Evolutionary conservation across 2,329 filamentous ascomycete genomes (phyloP).

Genomic region (Pseudophaeomoniella oleicola): DNA sequence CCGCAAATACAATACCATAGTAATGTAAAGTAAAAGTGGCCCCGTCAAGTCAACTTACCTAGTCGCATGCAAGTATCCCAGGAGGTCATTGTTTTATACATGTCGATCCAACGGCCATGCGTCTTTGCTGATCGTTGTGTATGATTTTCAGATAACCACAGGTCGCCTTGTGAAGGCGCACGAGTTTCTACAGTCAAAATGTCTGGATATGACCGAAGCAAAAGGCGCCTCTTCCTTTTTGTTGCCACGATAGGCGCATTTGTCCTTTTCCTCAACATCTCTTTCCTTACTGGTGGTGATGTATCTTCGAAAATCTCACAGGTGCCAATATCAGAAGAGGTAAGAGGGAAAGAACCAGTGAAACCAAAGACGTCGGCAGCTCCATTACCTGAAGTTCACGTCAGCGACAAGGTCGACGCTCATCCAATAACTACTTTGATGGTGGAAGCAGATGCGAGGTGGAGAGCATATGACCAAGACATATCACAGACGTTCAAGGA

Average conservation of each 20-base stretch:
- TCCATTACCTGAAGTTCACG: constrained; percentile 5
- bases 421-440: constrained; percentile 21
- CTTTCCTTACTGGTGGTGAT: constrained; percentile 5
- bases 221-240: constrained; percentile 11
- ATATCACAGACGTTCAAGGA: constrained; percentile 22
- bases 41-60: too few species aligned
- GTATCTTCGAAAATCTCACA: neutral
- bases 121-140: too few species aligned
- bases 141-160: too few species aligned
- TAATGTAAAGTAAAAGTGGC: too few species aligned
- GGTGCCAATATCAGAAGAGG: constrained; percentile 6
- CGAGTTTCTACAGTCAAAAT: too few species aligned
- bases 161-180: too few species aligned
- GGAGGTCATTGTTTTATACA: too few species aligned
- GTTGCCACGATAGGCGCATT: constrained; percentile 9
- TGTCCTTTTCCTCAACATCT: constrained; percentile 10
- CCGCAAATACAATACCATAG: too few species aligned
- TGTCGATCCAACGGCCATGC: too few species aligned
- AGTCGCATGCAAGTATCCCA: too few species aligned
- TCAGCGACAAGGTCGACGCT: constrained; percentile 6
- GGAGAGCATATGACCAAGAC: constrained; percentile 16
- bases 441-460: constrained; percentile 19
- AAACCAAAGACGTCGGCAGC: constrained; percentile 6
- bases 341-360: constrained; percentile 4
- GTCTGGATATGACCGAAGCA: constrained; percentile 5